Evolutionary conservation across 2,329 filamentous ascomycete genomes (phyloP), one percentile per base, ranked within the genome.

Genomic region (Phyllosticta citribraziliensis): DNA sequence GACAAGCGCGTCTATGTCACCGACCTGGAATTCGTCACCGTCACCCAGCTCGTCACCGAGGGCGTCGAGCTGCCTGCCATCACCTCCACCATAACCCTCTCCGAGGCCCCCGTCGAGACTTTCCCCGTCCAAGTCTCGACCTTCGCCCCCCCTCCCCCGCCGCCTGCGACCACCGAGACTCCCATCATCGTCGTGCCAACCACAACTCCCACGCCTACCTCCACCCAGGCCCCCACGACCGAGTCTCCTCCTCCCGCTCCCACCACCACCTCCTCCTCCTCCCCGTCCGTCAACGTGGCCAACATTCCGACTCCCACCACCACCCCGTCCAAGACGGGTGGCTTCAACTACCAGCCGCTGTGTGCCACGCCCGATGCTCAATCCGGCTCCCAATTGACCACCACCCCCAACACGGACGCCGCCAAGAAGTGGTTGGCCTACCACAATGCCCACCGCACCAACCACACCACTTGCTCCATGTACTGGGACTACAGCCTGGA

Each of bases 361-460:
- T 62, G 61, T 56, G 4, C 52, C 24, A 55, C 52, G 10, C 2
- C 61, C 19, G n/a, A 52, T 10, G 35, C 20, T 17, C 8, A 50
- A 2, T 24, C 56, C 10, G 56, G 53, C n/a, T 35, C 33, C 12
- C 40, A 30, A 30, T 8, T 58, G 22, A 56, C 56, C 9, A 52
- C 56, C 2, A 19, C 33, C 17, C 56, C 61, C 8, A 56, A 56
- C 68, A 17, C 58, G 2, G 69, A 69, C n/a, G 73, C 73, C 58
- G 52, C 70, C 53, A 66, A 67, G 53, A 66, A 69, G 12, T 65
- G 72, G 19, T 64, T 93, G 56, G 79, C 86, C 68, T 84, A 89
- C 72, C 94, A 97, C 86, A 97, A 97, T 78, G 69, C 87, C 58
- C 89, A 94, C 77, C 92, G 94, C 65, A 73, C 80, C 70, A 95